phyloP scores from a whole-genome alignment of 2,329 filamentous ascomycete genomes.

The Diaporthe sp. region DNA sequence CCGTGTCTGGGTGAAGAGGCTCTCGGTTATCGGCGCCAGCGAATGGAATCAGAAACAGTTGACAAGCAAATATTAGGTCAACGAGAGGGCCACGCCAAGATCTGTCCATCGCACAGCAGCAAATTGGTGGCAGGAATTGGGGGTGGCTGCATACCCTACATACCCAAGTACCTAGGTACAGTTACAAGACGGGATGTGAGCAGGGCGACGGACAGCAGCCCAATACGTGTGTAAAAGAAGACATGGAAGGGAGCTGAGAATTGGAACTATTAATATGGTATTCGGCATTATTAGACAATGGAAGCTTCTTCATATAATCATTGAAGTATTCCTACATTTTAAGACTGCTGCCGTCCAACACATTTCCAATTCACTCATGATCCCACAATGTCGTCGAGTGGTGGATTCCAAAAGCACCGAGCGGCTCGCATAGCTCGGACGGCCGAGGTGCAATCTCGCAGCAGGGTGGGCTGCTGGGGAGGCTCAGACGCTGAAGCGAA shows the following conservation, averaged over 20 bases:
- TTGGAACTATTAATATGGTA: neutral
- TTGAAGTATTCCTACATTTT: neutral
- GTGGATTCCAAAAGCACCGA: neutral
- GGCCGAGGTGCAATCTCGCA: slow-evolving; percentile 10
- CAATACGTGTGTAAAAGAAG: neutral
- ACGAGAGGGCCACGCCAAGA: neutral
- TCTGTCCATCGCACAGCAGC: neutral
- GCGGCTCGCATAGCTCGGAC: slow-evolving; percentile 13
- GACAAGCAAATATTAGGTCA: neutral
- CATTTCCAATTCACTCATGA: too few relatives aligned
- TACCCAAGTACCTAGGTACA: too few relatives aligned
- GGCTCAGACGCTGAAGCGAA: neutral
- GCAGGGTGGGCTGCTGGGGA: neutral
- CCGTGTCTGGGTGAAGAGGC: neutral
- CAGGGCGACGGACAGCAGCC: neutral
- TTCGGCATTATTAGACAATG: neutral
- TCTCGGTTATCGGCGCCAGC: too few relatives aligned
- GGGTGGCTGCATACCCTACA: neutral
- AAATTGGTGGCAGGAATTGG: neutral
- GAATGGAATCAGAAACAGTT: too few relatives aligned
- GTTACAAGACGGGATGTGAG: neutral
- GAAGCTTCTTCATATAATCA: too few relatives aligned
- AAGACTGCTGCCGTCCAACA: neutral
- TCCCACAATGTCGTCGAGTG: neutral
- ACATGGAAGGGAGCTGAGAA: neutral